Conservation (phyloP, 2,329 filamentous ascomycete genomes). For the Juglanconis oblonga region DNA sequence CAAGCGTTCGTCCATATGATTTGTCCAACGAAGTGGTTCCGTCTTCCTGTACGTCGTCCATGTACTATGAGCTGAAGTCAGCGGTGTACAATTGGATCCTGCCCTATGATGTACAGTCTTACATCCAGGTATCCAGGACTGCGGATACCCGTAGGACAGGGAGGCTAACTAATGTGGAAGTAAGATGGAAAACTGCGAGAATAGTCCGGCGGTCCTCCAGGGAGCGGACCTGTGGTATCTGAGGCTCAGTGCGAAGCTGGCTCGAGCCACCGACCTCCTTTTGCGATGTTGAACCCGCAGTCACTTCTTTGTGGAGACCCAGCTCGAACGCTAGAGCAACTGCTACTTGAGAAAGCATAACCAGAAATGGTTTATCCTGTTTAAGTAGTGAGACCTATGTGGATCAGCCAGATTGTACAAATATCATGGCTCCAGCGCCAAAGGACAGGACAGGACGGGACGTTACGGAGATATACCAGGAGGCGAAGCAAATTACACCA, state of each 20-base stretch:
- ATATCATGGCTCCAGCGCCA: too few relatives aligned
- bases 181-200: constrained; percentile 21
- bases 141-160: too few relatives aligned
- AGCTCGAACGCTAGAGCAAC: constrained; percentile 25
- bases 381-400: constrained; percentile 26
- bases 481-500: constrained; percentile 12
- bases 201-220: constrained; percentile 15
- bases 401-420: background rate
- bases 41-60: constrained; percentile 19
- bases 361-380: constrained; percentile 26
- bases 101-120: too few relatives aligned
- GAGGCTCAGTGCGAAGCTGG: background rate
- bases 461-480: background rate
- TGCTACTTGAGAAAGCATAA: constrained; percentile 24
- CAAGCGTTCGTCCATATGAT: constrained; percentile 18
- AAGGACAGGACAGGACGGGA: background rate
- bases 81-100: too few relatives aligned
- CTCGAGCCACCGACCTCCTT: background rate
- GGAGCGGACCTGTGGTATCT: background rate
- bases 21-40: constrained; percentile 19
- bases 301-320: constrained; percentile 21
- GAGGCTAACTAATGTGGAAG: constrained; percentile 22
- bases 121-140: too few relatives aligned
- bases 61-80: background rate
- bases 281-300: background rate